A percentile compares a stretch with the other conserved stretches of the same genome.
These are phyloP conservation scores for Colletotrichum neosansevieriae DNA, from an alignment of 2,329 filamentous ascomycete genomes.

Conservation along the genomic window DNA sequence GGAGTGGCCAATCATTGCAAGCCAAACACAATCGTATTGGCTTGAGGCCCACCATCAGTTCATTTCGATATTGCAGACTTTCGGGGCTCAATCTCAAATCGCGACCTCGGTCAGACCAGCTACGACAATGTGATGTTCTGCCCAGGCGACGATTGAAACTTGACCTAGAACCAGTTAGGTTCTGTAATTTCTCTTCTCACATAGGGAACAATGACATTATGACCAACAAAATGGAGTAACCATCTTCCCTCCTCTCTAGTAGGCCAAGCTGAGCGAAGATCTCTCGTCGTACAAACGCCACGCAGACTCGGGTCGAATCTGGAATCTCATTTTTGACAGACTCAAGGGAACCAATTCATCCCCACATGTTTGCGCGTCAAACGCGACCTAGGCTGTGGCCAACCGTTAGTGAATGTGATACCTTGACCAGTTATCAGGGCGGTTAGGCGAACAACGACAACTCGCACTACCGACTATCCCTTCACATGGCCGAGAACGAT, in stretches of 20 bases:
- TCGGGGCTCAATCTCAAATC: too few species aligned
- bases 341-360: not conserved
- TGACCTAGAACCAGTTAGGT: too few species aligned
- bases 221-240: not conserved
- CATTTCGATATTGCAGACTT: too few species aligned
- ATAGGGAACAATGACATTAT: not conserved
- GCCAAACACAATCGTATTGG: too few species aligned
- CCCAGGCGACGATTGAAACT: too few species aligned
- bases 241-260: not conserved
- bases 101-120: too few species aligned
- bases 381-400: not conserved
- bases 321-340: not conserved
- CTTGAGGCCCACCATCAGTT: too few species aligned
- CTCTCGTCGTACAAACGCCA: not conserved
- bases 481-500: not conserved
- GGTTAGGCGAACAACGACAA: not conserved
- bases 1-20: too few species aligned
- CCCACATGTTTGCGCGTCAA: constrained; percentile 6
- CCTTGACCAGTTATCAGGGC: not conserved
- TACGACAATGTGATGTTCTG: too few species aligned
- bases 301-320: constrained; percentile 1
- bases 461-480: not conserved
- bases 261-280: not conserved
- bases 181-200: too few species aligned
- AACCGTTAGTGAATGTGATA: not conserved